A percentile compares a stretch with the other conserved stretches of the same genome.
phyloP scores from a whole-genome alignment of 495 filamentous ascomycete species.

The Pyronema domesticum region DNA sequence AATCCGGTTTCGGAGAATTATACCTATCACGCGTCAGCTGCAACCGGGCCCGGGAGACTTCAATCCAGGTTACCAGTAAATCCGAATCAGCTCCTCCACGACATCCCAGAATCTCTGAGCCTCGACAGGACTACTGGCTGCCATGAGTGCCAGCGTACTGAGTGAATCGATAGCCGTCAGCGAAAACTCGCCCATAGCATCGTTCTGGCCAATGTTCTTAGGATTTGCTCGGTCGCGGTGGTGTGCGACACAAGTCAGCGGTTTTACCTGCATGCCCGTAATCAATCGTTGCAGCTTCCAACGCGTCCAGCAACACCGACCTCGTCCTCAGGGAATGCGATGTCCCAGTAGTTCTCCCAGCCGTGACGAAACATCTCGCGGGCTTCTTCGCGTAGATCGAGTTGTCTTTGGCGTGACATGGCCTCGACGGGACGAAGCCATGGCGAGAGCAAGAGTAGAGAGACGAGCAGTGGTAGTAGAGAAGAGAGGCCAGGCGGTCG shows the following conservation, averaged over 20 bases:
- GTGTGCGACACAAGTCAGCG: constrained; percentile 66
- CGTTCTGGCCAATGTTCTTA: constrained; percentile 72
- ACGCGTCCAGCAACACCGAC: constrained; percentile 25
- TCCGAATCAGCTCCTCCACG: constrained; percentile 41
- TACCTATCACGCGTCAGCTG: constrained; percentile 10
- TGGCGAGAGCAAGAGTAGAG: neutral
- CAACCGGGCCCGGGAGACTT: neutral
- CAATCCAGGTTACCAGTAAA: constrained; percentile 15
- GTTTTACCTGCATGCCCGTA: constrained; percentile 42
- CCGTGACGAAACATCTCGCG: constrained; percentile 93
- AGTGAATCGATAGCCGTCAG: constrained; percentile 88
- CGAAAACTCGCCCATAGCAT: constrained; percentile 92
- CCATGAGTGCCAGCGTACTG: constrained; percentile 78
- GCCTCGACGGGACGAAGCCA: neutral
- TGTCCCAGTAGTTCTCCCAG: constrained; percentile 81
- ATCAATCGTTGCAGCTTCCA: neutral
- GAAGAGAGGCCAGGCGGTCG: neutral
- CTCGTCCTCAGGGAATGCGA: constrained; percentile 96
- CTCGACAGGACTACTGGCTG: constrained; percentile 36
- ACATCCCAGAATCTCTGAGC: constrained; percentile 33
- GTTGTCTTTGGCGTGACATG: constrained; percentile 16
- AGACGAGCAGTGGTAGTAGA: neutral
- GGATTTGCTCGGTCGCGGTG: constrained; percentile 67
- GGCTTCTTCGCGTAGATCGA: constrained; percentile 48
- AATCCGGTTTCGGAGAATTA: constrained; percentile 13